A percentile compares a stretch with the other conserved stretches of the same genome.
Evolutionary conservation across 768 basidiomycete species (phyloP).

Genomic region (Tulasnella sp.): DNA sequence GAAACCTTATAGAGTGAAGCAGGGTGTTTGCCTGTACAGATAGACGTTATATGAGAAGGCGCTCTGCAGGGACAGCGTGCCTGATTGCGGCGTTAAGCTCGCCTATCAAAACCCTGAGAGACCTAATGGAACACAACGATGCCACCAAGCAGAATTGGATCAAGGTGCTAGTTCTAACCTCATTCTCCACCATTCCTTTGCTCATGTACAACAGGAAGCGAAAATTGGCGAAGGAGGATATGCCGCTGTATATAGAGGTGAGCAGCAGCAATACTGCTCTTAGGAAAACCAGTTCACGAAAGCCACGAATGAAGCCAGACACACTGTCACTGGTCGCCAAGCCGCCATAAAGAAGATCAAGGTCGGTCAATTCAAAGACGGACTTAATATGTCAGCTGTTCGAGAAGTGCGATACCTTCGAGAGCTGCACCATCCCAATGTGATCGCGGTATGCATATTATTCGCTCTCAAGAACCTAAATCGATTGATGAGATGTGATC

Average conservation of each 20-base stretch:
- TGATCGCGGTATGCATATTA: constrained; percentile 87
- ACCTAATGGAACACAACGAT: constrained; percentile 3
- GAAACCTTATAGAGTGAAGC: too few relatives aligned
- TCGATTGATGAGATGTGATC: too few relatives aligned
- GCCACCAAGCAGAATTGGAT: background rate
- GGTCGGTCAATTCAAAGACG: constrained; percentile 93
- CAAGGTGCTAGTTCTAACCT: background rate
- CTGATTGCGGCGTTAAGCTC: too few relatives aligned
- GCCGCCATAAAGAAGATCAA: constrained; percentile 99
- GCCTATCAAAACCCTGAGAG: too few relatives aligned
- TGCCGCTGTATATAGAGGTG: constrained; percentile 90
- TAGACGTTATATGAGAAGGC: too few relatives aligned
- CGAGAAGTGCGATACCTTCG: constrained; percentile 96
- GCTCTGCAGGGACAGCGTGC: too few relatives aligned
- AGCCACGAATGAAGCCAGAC: constrained; percentile 45
- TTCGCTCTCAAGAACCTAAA: too few relatives aligned
- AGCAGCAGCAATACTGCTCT: background rate
- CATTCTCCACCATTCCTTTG: background rate
- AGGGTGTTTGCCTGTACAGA: too few relatives aligned
- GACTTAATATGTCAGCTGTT: constrained; percentile 96
- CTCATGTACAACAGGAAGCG: constrained; percentile 25
- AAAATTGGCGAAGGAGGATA: constrained; percentile 68
- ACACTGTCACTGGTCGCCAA: constrained; percentile 60
- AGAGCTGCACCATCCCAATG: constrained; percentile 86
- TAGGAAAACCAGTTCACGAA: background rate